Conservation (phyloP, 2,329 filamentous ascomycete genomes). For the Huntiella bhutanensis region DNA sequence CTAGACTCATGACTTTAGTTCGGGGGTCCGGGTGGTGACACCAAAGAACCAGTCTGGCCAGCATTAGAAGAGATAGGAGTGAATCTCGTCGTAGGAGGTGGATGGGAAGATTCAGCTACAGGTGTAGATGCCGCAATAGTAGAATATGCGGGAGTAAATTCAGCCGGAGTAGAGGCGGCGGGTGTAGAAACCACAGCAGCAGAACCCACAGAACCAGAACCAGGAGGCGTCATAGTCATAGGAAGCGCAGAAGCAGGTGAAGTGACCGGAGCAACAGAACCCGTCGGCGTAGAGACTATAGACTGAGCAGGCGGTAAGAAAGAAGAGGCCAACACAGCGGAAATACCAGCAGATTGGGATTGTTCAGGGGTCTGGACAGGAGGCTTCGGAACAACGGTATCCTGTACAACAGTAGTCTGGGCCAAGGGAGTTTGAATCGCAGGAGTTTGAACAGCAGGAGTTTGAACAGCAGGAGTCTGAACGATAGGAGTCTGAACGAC, state of each 20-base stretch:
- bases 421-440: no score
- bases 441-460: no score
- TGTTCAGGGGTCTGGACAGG: neutral
- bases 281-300: neutral
- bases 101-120: neutral
- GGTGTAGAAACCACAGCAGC: neutral
- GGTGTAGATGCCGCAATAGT: neutral
- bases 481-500: no score
- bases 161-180: neutral
- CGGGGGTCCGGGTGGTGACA: no score
- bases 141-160: neutral
- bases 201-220: neutral
- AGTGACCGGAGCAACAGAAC: neutral
- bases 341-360: neutral
- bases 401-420: no score
- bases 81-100: neutral
- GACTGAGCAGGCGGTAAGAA: neutral
- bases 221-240: neutral
- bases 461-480: neutral
- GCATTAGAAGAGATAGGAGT: neutral
- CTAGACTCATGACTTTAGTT: no score
- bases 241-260: neutral
- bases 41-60: neutral
- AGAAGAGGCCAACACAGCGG: neutral
- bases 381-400: no score